A percentile compares a stretch with the other conserved stretches of the same genome.
These are phyloP conservation scores for Panus rudis DNA, from an alignment of 768 basidiomycete species.

Conservation along the genomic window DNA sequence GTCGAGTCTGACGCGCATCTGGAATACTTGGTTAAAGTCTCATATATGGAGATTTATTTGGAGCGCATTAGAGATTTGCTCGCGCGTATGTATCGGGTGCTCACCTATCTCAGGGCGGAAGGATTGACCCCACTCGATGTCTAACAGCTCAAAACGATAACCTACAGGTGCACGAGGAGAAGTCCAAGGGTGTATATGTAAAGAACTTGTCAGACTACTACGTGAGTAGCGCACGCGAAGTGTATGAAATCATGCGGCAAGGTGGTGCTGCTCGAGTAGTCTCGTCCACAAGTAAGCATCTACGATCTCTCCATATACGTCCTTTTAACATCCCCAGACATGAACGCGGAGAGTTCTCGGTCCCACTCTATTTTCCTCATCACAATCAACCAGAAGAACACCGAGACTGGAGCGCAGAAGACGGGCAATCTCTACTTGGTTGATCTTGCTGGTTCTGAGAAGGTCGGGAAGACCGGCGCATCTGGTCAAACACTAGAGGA, in stretches of 20 bases:
- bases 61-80: constrained; percentile 93
- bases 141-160: constrained; percentile 90
- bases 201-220: constrained; percentile 98
- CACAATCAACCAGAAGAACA: constrained; percentile 94
- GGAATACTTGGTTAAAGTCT: constrained; percentile 98
- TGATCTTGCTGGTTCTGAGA: constrained; percentile 97
- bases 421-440: constrained; percentile 96
- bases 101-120: not conserved
- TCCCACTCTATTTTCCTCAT: constrained; percentile 99
- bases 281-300: constrained; percentile 80
- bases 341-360: constrained; percentile 99
- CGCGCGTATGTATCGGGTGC: constrained; percentile 74
- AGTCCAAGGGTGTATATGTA: constrained; percentile 94
- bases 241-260: constrained; percentile 98
- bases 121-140: not conserved
- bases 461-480: constrained; percentile 98
- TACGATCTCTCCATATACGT: not conserved
- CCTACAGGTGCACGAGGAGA: constrained; percentile 97
- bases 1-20: constrained; percentile 91
- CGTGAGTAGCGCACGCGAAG: constrained; percentile 90
- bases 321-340: constrained; percentile 49
- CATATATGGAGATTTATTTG: constrained; percentile 99
- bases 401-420: constrained; percentile 92
- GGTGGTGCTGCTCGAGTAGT: constrained; percentile 89
- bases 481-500: constrained; percentile 98